Evolutionary conservation across 1,139 yeast species (phyloP).

Genomic region (Sugiyamaella pinicola): DNA sequence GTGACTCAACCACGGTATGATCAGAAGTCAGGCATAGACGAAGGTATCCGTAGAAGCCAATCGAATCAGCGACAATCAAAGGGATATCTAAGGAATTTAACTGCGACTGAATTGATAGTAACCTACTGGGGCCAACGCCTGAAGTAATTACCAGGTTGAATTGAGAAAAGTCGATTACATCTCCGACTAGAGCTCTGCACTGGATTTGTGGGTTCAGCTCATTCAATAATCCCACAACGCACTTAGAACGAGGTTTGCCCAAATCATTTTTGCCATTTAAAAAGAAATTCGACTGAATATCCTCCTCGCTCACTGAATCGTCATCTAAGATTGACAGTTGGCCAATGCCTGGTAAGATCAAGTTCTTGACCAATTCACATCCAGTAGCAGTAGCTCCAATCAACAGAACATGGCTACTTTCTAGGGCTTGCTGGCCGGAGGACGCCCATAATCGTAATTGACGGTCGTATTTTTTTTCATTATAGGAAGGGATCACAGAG

Average conservation of each 20-base stretch:
- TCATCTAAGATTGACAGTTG: constrained; percentile 61
- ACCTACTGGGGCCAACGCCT: constrained; percentile 34
- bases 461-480: constrained; percentile 63
- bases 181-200: constrained; percentile 43
- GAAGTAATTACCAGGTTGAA: constrained; percentile 59
- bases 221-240: constrained; percentile 48
- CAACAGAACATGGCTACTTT: constrained; percentile 61
- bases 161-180: constrained; percentile 48
- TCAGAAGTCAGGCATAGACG: constrained; percentile 55
- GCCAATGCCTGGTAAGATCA: constrained; percentile 81
- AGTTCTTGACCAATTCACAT: constrained; percentile 72
- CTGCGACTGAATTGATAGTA: constrained; percentile 43
- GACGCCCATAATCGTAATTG: constrained; percentile 88
- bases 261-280: constrained; percentile 49
- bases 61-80: constrained; percentile 52
- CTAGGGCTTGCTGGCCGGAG: constrained; percentile 68
- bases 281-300: constrained; percentile 65
- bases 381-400: constrained; percentile 63
- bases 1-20: constrained; percentile 73
- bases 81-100: constrained; percentile 57
- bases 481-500: constrained; percentile 19
- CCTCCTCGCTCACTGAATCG: constrained; percentile 46
- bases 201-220: constrained; percentile 65
- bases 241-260: constrained; percentile 48
- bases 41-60: constrained; percentile 72